Evolutionary conservation across 352 stramenopile species (phyloP).

Genomic region (Globisporangium viniferum): DNA sequence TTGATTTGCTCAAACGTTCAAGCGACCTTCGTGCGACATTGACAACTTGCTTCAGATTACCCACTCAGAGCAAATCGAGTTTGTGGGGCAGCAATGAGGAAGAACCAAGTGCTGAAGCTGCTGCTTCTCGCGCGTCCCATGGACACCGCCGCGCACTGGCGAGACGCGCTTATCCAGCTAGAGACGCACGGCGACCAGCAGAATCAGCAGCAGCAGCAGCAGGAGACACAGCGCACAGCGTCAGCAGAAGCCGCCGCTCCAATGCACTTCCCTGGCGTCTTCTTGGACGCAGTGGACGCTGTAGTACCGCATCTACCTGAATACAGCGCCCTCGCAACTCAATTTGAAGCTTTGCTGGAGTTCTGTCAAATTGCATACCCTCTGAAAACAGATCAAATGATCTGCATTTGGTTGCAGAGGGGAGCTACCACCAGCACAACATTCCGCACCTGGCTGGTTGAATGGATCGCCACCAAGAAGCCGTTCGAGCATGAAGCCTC

Average conservation of each 20-base stretch:
- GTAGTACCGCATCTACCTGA: constrained; percentile 47
- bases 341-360: constrained; percentile 31
- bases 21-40: constrained; percentile 18
- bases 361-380: constrained; percentile 26
- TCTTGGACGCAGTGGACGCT: constrained; percentile 24
- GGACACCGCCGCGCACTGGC: constrained; percentile 26
- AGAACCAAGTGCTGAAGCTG: constrained; percentile 22
- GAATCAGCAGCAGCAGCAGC: neutral
- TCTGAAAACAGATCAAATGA: constrained; percentile 22
- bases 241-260: neutral
- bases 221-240: neutral
- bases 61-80: neutral
- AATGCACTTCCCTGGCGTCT: neutral
- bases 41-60: neutral
- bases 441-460: constrained; percentile 41
- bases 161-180: constrained; percentile 3
- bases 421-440: neutral
- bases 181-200: neutral
- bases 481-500: neutral
- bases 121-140: constrained; percentile 23
- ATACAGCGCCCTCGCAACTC: constrained; percentile 31
- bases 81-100: constrained; percentile 2
- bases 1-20: constrained; percentile 7
- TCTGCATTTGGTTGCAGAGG: constrained; percentile 29
- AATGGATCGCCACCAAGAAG: constrained; percentile 22